Evolutionary conservation across 768 basidiomycete genomes (phyloP).

Genomic region (Phanerochaete sordida): DNA sequence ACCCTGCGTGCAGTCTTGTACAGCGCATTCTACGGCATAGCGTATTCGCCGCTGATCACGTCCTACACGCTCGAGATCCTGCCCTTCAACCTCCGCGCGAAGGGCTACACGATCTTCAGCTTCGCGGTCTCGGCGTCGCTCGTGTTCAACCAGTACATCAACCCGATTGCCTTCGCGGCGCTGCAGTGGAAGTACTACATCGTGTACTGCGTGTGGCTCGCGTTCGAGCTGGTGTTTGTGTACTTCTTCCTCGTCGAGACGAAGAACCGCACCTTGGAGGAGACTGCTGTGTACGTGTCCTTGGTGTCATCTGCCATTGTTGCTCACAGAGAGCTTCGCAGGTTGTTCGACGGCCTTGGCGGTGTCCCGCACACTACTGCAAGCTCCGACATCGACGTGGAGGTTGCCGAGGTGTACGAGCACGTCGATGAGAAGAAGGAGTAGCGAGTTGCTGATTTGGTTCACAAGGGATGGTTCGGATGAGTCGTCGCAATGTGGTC

Average conservation of each 20-base stretch:
- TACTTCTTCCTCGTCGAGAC: conserved; percentile 72
- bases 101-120: conserved; percentile 80
- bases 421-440: background rate
- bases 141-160: conserved; percentile 88
- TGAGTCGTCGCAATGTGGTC: background rate
- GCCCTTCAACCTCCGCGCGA: conserved; percentile 78
- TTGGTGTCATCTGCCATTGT: background rate
- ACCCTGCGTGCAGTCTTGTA: conserved; percentile 25
- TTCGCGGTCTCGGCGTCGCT: conserved; percentile 74
- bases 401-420: conserved; percentile 1
- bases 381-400: background rate
- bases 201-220: conserved; percentile 70
- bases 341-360: background rate
- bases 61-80: conserved; percentile 88
- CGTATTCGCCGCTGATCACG: conserved; percentile 83
- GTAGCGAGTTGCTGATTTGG: background rate
- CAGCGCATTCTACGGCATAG: conserved; percentile 32
- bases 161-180: conserved; percentile 67
- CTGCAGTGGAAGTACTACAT: conserved; percentile 79
- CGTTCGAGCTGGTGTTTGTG: conserved; percentile 59
- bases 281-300: conserved; percentile 49
- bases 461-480: background rate
- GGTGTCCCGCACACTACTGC: background rate
- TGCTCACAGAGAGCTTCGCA: too few species aligned
- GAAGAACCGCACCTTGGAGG: conserved; percentile 69